Conservation (phyloP, 345 rosid species). For the Capsella bursapastoris region DNA sequence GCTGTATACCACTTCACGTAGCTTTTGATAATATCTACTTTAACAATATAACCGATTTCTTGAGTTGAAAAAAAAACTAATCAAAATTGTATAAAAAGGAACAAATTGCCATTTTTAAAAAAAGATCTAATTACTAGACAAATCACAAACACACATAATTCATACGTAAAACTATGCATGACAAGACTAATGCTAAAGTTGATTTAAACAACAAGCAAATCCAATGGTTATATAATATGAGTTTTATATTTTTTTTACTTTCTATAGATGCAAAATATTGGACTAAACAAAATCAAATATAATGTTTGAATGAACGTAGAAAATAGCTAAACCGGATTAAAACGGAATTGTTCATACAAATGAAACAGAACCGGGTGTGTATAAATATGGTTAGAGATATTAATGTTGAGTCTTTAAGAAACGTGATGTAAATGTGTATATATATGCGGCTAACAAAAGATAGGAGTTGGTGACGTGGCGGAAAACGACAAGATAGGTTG, state of each 20-base stretch:
- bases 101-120: slow-evolving; percentile 16
- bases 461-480: slow-evolving; percentile 26
- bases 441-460: slow-evolving; percentile 22
- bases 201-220: background rate
- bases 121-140: background rate
- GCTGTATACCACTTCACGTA: slow-evolving; percentile 38
- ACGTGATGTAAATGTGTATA: slow-evolving; percentile 28
- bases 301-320: background rate
- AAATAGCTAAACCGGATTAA: no score
- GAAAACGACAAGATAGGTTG: slow-evolving; percentile 46
- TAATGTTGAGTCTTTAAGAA: slow-evolving; percentile 21
- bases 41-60: slow-evolving; percentile 25
- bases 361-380: background rate
- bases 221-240: background rate
- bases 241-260: no score
- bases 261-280: no score
- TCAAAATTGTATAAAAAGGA: background rate
- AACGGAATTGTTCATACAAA: background rate
- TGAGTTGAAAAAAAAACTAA: slow-evolving; percentile 14
- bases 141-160: slow-evolving; percentile 3
- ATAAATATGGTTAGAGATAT: slow-evolving; percentile 40
- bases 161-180: background rate
- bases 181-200: background rate
- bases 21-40: slow-evolving; percentile 41
- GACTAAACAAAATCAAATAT: background rate